Conservation (phyloP, 225 moss, liverwort and hornwort genomes). For the Pleurozium schreberi region DNA sequence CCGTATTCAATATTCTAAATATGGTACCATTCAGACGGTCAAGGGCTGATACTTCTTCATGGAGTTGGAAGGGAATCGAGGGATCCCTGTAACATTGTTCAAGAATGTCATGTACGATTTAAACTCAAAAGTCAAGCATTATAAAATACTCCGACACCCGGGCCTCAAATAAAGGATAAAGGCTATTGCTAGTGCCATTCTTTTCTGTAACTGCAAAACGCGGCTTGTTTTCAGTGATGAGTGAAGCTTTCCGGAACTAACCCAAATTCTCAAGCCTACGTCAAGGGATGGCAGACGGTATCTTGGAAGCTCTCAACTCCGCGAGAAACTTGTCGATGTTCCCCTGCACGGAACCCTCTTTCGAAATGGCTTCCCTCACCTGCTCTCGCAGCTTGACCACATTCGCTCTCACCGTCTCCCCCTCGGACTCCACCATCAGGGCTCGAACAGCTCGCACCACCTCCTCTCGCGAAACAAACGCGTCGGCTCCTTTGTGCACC, state of each 20-base stretch:
- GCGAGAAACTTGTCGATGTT: not conserved
- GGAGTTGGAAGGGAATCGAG: not conserved
- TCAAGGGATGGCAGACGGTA: not conserved
- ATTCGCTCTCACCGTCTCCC: not conserved
- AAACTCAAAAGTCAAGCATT: not conserved
- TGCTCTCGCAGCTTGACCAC: conserved; percentile 9
- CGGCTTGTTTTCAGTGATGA: not conserved
- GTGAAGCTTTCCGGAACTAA: not conserved
- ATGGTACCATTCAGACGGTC: not conserved
- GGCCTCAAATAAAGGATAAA: not conserved
- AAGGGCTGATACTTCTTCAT: not conserved
- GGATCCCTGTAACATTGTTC: not conserved
- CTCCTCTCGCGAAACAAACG: conserved; percentile 1
- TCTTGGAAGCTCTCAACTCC: not conserved
- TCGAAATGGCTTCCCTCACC: not conserved
- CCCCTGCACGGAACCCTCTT: not conserved
- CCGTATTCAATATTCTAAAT: not conserved
- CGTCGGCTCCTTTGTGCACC: not conserved
- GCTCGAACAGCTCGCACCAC: conserved; percentile 1
- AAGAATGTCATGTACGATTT: not conserved
- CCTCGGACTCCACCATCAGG: conserved; percentile 16
- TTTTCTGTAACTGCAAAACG: too few species aligned
- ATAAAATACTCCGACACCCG: too few species aligned
- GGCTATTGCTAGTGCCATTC: not conserved
- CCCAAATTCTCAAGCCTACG: not conserved